Conservation (phyloP, 805 yeast genomes). For the Saccharomycopsis capsularis region DNA sequence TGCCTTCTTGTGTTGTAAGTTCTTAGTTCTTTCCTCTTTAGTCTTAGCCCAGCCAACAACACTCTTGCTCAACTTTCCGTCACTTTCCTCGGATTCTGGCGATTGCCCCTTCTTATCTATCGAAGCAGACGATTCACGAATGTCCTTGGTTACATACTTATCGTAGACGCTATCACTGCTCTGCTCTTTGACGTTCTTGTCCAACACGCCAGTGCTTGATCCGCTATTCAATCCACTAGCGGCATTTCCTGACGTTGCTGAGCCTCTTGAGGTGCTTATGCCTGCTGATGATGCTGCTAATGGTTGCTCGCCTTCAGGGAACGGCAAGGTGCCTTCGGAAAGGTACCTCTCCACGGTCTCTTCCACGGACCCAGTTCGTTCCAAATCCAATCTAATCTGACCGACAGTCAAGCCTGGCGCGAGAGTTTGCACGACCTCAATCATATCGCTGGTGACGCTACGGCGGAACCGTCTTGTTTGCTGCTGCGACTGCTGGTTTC, state of each 20-base stretch:
- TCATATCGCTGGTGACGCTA: conserved; percentile 61
- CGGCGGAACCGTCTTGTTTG: conserved; percentile 30
- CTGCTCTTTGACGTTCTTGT: conserved; percentile 22
- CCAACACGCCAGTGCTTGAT: not conserved
- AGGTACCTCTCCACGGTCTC: conserved; percentile 68
- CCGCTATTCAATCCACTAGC: not conserved
- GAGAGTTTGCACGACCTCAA: conserved; percentile 75
- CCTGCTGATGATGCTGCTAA: not conserved
- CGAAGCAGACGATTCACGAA: not conserved
- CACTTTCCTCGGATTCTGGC: conserved; percentile 32
- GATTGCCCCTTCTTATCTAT: conserved; percentile 24
- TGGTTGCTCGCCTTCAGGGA: conserved; percentile 33
- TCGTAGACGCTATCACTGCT: conserved; percentile 17
- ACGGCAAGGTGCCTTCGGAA: conserved; percentile 52
- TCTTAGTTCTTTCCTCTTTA: conserved; percentile 37
- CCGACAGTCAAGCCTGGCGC: conserved; percentile 66
- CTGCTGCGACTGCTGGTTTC: conserved; percentile 4
- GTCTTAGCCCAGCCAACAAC: conserved; percentile 35
- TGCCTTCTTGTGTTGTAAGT: conserved; percentile 42
- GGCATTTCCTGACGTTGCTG: too few relatives aligned
- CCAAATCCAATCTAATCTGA: conserved; percentile 69
- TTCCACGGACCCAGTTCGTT: conserved; percentile 74
- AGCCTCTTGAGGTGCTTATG: not conserved
- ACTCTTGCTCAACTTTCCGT: conserved; percentile 20
- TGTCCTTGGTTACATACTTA: conserved; percentile 18